Percentiles rank a stretch among this genome's conserved stretches.
Evolutionary conservation across 768 basidiomycete species (phyloP).

Genomic region (Megacollybia marginata): DNA sequence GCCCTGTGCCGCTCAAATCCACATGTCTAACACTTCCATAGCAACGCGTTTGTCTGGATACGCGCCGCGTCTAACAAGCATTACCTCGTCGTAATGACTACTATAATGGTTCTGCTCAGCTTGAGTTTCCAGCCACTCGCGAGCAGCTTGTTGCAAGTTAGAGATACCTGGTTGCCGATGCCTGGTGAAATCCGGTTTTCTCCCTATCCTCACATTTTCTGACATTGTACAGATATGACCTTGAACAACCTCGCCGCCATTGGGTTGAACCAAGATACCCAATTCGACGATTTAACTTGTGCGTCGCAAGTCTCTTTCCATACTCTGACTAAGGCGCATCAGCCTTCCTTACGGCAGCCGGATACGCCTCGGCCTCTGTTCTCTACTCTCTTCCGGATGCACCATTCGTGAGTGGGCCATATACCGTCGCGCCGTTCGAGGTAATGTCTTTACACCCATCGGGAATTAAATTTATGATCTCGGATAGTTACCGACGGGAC

Average conservation of each 20-base stretch:
- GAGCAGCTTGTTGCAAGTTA: conserved; percentile 40
- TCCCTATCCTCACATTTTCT: not conserved
- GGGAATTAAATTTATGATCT: not conserved
- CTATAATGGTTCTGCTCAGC: conserved; percentile 39
- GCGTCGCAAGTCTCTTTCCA: conserved; percentile 8
- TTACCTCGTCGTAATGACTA: conserved; percentile 41
- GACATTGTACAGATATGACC: conserved; percentile 23
- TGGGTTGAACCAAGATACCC: conserved; percentile 35
- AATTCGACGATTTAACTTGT: conserved; percentile 44
- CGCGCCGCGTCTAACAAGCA: conserved; percentile 38
- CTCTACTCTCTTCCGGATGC: conserved; percentile 38
- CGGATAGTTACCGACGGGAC: conserved; percentile 27
- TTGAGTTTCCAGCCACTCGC: conserved; percentile 46
- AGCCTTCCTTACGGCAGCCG: conserved; percentile 49
- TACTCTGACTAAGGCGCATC: not conserved
- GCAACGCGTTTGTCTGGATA: conserved; percentile 42
- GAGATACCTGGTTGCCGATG: conserved; percentile 33
- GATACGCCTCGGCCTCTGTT: conserved; percentile 43
- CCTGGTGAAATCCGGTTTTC: conserved; percentile 25
- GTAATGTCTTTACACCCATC: conserved; percentile 17
- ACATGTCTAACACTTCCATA: conserved; percentile 9
- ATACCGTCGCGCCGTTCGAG: conserved; percentile 39
- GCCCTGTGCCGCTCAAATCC: conserved; percentile 3
- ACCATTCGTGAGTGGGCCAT: conserved; percentile 36
- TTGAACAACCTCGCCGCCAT: conserved; percentile 29